Base-by-base conservation (phyloP, 805 yeast genomes). In the Pichia gijzeniarum region DNA sequence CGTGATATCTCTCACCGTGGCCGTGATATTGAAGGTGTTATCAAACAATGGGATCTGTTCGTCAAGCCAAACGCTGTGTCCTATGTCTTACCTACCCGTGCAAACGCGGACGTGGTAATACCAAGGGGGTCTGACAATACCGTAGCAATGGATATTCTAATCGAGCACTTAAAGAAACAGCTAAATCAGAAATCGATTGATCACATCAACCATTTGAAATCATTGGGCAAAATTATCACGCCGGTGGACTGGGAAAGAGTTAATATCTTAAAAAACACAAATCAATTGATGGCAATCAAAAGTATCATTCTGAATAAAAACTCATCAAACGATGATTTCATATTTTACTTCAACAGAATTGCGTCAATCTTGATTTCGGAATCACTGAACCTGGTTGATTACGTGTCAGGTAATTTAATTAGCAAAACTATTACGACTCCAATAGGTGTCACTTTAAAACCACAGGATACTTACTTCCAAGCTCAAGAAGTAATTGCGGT, bases 41-140 rank as follows among this genome's bases (percentile, higher is more conserved):
- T 93, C 48, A 74, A 77, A 53, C 99, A 93, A 59, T 93, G 98
- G 98, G 82, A 85, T 51, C 64, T 69, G 21, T 90, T 82, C 62
- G 99, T 93, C 22, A 93, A 91, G 62, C 99, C 99, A 6, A 87
- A 88, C 61, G 89, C 95, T 8, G 89, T 82, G 20, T 66, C 79
- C 35, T 77, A 74, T 54, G 82, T 91, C 14, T 75, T 72, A 43
- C 93, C 95, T 1, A 84, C 95, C 0, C 76, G 84, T 80, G 69
- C 74, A 38, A 71, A 72, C 46, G 96, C 98, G 0, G 95, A 93
- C 61, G 73, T 91, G 48, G 80, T 93, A 14, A 77, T 93, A n/a
- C 98, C 99, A 2, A 72, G 95, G 28, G 95, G 96, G 16, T 74
- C 85, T 6, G 96, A 89, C 60, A 91, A 88, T 62, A 60, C 62